These are phyloP conservation scores for Puccinia novopanici DNA, from an alignment of 1,284 basidiomycete genomes.

Conservation along the genomic window DNA sequence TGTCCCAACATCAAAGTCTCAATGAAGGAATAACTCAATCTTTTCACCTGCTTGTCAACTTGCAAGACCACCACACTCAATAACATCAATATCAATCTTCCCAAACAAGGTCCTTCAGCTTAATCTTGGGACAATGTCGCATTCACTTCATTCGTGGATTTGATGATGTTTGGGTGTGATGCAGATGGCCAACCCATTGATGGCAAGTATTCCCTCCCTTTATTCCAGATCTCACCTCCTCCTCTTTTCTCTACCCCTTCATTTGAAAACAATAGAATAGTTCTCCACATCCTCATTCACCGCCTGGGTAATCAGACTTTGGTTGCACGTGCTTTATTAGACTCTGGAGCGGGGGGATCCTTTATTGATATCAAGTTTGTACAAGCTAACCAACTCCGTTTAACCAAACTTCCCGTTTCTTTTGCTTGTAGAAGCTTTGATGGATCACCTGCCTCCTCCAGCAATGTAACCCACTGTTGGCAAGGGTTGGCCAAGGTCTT, in stretches of 20 bases:
- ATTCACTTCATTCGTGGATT: neutral
- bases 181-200: neutral
- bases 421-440: slow-evolving; percentile 16
- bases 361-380: slow-evolving; percentile 13
- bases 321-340: neutral
- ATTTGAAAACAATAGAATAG: too few species aligned
- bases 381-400: neutral
- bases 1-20: slow-evolving; percentile 1
- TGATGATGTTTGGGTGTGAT: slow-evolving; percentile 23
- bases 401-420: neutral
- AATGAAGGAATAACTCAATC: neutral
- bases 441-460: slow-evolving; percentile 8
- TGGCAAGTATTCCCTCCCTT: neutral
- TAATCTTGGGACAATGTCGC: slow-evolving; percentile 7
- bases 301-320: neutral
- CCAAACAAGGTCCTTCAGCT: neutral
- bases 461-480: neutral
- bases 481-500: too few species aligned
- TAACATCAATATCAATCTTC: neutral
- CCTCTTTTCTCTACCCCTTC: neutral
- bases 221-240: neutral
- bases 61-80: too few species aligned
- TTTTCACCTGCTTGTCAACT: neutral
- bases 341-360: neutral
- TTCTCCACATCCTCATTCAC: neutral